phyloP scores from a whole-genome alignment of 345 rosid species.

The Luvunga scandens region DNA sequence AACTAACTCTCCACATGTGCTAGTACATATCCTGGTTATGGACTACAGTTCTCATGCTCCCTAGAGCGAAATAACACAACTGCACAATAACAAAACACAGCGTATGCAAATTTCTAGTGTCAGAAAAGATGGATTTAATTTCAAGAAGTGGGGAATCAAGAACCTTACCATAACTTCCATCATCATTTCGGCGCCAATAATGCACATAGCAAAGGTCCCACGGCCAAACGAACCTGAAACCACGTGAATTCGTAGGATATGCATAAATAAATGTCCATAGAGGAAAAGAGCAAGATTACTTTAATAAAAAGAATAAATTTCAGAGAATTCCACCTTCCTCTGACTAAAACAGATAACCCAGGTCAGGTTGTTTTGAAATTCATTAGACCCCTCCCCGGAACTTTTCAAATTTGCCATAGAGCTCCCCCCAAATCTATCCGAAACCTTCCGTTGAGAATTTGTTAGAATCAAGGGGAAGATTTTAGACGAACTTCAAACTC shows the following conservation, averaged over 20 bases:
- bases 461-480: not conserved
- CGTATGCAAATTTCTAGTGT: slow-evolving; percentile 8
- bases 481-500: not conserved
- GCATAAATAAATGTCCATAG: not conserved
- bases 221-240: slow-evolving; percentile 92
- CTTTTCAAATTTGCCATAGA: not conserved
- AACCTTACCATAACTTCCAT: slow-evolving; percentile 90
- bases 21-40: slow-evolving; percentile 89
- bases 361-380: not conserved
- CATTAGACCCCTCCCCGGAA: not conserved
- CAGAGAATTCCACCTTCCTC: not conserved
- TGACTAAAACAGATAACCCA: not conserved
- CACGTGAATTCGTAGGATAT: slow-evolving; percentile 5
- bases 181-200: slow-evolving; percentile 98
- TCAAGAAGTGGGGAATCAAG: slow-evolving; percentile 13
- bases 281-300: not conserved
- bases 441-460: not conserved
- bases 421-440: not conserved
- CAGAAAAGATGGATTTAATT: slow-evolving; percentile 14
- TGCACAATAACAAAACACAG: slow-evolving; percentile 39
- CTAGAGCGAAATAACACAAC: slow-evolving; percentile 97
- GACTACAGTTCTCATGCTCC: slow-evolving; percentile 92
- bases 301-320: not conserved
- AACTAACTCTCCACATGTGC: slow-evolving; percentile 95
- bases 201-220: slow-evolving; percentile 99